Evolutionary conservation across 176 grass and related monocot species (phyloP).

Genomic region (Juncus effusus): DNA sequence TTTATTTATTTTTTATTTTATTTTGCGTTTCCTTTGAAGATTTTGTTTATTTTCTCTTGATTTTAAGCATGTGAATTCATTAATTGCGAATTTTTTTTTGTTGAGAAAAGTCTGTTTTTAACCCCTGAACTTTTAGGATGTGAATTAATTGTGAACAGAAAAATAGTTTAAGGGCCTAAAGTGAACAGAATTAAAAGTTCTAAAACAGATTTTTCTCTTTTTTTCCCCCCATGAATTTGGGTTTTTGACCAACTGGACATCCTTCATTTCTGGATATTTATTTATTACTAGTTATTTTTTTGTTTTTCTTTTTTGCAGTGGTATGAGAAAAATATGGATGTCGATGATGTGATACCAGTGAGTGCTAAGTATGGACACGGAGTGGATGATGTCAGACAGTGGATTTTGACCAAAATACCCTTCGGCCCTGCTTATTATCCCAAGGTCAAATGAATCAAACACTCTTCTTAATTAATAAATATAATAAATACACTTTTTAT

Average conservation of each 20-base stretch:
- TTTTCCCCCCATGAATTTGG: too few species aligned
- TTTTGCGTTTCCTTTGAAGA: not conserved
- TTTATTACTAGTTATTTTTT: constrained; percentile 14
- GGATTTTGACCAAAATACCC: constrained; percentile 88
- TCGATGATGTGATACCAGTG: constrained; percentile 91
- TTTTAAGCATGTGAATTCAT: too few species aligned
- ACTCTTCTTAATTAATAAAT: not conserved
- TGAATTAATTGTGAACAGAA: too few species aligned
- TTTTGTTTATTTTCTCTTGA: not conserved
- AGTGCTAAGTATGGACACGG: constrained; percentile 94
- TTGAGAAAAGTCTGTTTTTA: too few species aligned
- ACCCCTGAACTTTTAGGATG: too few species aligned
- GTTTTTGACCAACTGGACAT: too few species aligned
- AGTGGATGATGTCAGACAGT: constrained; percentile 83
- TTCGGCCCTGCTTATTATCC: constrained; percentile 93
- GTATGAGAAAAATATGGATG: constrained; percentile 78
- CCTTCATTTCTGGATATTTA: not conserved
- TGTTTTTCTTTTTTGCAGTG: constrained; percentile 41
- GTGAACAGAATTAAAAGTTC: too few species aligned
- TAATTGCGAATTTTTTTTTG: too few species aligned
- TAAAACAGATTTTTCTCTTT: too few species aligned
- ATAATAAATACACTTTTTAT: too few species aligned
- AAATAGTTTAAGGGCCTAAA: too few species aligned
- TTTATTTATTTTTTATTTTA: not conserved
- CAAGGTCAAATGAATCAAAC: constrained; percentile 40